Conservation (phyloP, 768 basidiomycete genomes). For the Inosperma sp. region DNA sequence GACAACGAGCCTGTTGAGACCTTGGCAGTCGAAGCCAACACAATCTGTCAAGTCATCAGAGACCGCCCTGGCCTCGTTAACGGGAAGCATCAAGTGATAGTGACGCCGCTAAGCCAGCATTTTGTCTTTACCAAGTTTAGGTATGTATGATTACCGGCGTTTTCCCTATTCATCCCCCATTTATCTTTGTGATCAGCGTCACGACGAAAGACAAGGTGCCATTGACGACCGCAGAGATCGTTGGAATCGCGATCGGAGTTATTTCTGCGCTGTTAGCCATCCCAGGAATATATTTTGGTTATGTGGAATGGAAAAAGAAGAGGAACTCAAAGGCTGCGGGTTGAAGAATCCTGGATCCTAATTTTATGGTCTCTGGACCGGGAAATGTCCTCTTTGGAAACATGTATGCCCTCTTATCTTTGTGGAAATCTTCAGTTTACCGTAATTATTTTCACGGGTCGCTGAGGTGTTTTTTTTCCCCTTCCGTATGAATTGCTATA, state of each 20-base stretch:
- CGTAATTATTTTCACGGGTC: no score
- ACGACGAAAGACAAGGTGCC: no score
- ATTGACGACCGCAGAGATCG: no score
- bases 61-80: not conserved
- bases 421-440: no score
- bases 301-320: not conserved
- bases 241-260: not conserved
- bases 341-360: no score
- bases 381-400: no score
- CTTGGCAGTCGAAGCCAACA: not conserved
- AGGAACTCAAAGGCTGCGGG: no score
- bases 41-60: not conserved
- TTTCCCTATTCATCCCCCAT: no score
- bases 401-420: no score
- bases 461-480: no score
- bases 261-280: not conserved
- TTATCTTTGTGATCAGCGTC: not conserved
- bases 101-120: not conserved
- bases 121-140: slow-evolving; percentile 1
- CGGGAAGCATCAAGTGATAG: not conserved
- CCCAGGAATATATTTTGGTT: not conserved
- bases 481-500: no score
- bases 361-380: no score
- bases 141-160: not conserved
- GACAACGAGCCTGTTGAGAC: not conserved